Base-by-base conservation (phyloP, 768 basidiomycete genomes). In the Psilocybe cyanescens region DNA sequence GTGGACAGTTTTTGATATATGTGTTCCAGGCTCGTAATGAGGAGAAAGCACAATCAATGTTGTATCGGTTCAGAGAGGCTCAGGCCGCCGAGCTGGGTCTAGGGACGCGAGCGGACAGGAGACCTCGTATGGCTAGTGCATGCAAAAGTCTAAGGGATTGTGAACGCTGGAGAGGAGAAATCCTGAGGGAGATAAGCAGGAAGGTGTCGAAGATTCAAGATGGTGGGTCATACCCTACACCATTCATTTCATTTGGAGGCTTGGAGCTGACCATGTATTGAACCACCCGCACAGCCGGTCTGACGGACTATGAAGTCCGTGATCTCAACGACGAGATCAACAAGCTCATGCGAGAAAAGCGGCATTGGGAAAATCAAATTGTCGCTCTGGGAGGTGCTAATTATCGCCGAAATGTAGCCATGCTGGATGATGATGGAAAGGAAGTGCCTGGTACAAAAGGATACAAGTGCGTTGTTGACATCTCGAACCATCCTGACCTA, bases 201-300 rank as follows among this genome's bases (percentile, higher is more conserved):
- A 99, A 99, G 74, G 97, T 99, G 28, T 95, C 94, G 14, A 98
- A 99, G 76, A 99, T 99, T 49, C 97, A 99, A 74, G 97, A 99
- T 70, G 77, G 95, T 95, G 33, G 62, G 92, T 79, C 11, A 35
- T 35, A 35, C 7, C 39, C 24, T 8, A 7, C 9, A 28, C 16
- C 31, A 9, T 35, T 31, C 16, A 12, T 9, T 14, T 11, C 4
- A 24, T 24, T 11, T 54, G 29, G 24, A 33, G 2, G 16, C 3
- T 28, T 46, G 33, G 50, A 41, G 30, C 29, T 48, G 1, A 31
- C 6, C 31, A 35, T 35, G 3, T 30, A 44, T 37, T 33, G 14
- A 12, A 17, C 24, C 46, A n/a, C 7, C 47, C 62, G 50, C 58
- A 9, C 68, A 98, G 96, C 93, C 68, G 94, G 94, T 55, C 75